Evolutionary conservation across 2,329 filamentous ascomycete genomes (phyloP).

Genomic region (Fusarium ramigenum): DNA sequence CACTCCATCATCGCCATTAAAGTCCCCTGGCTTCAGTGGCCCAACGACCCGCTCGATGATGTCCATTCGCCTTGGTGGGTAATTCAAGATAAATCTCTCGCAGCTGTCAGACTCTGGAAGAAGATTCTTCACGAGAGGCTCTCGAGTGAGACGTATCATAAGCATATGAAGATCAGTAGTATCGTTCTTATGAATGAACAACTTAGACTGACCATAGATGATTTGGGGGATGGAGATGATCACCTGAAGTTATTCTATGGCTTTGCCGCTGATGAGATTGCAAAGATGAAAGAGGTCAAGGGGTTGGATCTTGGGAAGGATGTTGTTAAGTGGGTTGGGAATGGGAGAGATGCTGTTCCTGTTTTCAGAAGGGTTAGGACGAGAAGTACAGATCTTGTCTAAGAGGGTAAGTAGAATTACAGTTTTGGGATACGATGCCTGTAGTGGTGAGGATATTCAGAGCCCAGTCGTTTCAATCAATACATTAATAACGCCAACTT

Average conservation of each 20-base stretch:
- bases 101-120: slow-evolving; percentile 1
- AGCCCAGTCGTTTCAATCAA: neutral
- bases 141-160: neutral
- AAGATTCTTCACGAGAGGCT: neutral
- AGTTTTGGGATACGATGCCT: neutral
- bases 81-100: slow-evolving; percentile 1
- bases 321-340: slow-evolving; percentile 1
- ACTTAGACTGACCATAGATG: slow-evolving; percentile 9
- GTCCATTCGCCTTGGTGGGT: neutral
- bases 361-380: neutral
- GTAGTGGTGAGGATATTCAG: neutral
- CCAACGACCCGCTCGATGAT: slow-evolving; percentile 3
- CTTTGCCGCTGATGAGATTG: slow-evolving; percentile 19
- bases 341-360: neutral
- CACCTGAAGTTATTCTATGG: slow-evolving; percentile 24
- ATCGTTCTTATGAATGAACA: slow-evolving; percentile 18
- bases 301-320: slow-evolving; percentile 2
- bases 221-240: neutral
- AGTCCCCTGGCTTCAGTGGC: slow-evolving; percentile 27
- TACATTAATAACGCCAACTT: neutral
- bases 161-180: slow-evolving; percentile 8
- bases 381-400: neutral
- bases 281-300: neutral
- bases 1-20: slow-evolving; percentile 7
- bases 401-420: neutral